phyloP scores from a whole-genome alignment of 2,329 filamentous ascomycete species.

The Blastomyces emzantsi region DNA sequence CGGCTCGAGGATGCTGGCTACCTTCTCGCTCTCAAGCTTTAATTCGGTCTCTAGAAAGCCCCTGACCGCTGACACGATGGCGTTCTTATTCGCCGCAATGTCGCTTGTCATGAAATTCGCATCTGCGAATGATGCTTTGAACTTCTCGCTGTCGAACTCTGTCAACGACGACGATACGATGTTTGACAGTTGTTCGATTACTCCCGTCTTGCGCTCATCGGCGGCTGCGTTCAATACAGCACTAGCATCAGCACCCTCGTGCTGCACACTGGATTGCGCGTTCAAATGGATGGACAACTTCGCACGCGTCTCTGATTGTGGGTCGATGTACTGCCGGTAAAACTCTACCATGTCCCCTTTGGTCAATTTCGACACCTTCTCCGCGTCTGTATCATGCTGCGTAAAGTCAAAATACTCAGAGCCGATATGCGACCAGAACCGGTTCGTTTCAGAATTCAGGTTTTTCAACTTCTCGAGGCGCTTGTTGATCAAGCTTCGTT shows the following conservation, averaged over 20 bases:
- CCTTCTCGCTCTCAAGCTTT: constrained; percentile 43
- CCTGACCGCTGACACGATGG: constrained; percentile 45
- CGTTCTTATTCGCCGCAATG: constrained; percentile 33
- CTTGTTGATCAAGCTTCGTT: constrained; percentile 79
- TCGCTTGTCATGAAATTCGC: constrained; percentile 36
- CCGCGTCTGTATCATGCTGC: constrained; percentile 69
- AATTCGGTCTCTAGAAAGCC: constrained; percentile 43
- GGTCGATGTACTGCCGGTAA: constrained; percentile 66
- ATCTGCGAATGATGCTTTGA: constrained; percentile 38
- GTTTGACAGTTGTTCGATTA: constrained; percentile 37
- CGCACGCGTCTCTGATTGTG: constrained; percentile 61
- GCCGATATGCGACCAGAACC: constrained; percentile 78
- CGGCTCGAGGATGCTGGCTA: constrained; percentile 42
- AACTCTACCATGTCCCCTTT: constrained; percentile 75
- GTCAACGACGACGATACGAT: constrained; percentile 43
- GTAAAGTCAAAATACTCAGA: constrained; percentile 86
- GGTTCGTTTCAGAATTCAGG: constrained; percentile 68
- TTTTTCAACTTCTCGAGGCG: constrained; percentile 89
- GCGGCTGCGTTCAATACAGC: neutral
- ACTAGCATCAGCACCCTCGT: constrained; percentile 20
- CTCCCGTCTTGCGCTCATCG: constrained; percentile 24
- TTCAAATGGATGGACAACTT: constrained; percentile 77
- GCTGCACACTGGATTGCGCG: constrained; percentile 55
- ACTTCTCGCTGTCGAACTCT: constrained; percentile 32
- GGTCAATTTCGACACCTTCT: constrained; percentile 61